Conservation (phyloP, 1,284 basidiomycete species). For the Stereum hirsutum region DNA sequence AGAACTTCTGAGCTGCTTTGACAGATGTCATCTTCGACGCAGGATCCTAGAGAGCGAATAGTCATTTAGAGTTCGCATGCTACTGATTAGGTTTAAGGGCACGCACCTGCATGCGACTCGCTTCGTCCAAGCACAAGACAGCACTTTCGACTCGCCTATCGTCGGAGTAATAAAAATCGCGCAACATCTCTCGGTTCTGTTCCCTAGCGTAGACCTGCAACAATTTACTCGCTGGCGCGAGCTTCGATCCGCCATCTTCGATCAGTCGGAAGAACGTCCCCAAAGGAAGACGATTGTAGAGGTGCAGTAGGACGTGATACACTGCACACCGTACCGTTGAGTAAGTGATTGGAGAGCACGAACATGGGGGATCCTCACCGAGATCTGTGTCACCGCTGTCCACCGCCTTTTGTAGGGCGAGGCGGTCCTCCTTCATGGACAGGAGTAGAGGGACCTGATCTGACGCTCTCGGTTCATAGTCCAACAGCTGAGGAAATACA, state of each 20-base stretch:
- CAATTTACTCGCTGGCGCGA: conserved; percentile 66
- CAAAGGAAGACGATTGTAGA: conserved; percentile 76
- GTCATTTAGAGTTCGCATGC: not conserved
- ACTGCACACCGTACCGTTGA: conserved; percentile 35
- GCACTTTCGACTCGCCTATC: conserved; percentile 92
- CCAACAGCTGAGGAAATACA: conserved; percentile 74
- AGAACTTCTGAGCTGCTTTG: conserved; percentile 83
- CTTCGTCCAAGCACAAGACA: conserved; percentile 78
- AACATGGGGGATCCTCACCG: conserved; percentile 35
- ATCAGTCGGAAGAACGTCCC: conserved; percentile 94
- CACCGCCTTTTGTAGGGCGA: conserved; percentile 86
- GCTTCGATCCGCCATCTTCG: conserved; percentile 75
- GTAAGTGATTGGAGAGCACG: not conserved
- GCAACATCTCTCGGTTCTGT: conserved; percentile 84
- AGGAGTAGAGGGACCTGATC: conserved; percentile 92
- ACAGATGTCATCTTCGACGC: conserved; percentile 63
- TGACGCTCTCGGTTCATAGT: conserved; percentile 82
- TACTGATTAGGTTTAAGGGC: not conserved
- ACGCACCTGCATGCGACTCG: conserved; percentile 22
- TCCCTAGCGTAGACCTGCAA: conserved; percentile 86
- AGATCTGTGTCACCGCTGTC: conserved; percentile 95
- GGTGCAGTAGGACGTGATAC: conserved; percentile 82
- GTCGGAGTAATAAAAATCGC: conserved; percentile 98
- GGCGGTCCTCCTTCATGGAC: conserved; percentile 88
- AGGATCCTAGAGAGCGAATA: conserved; percentile 43